Evolutionary conservation across 345 rosid species (phyloP).

Genomic region (Bretschneidera sinensis): DNA sequence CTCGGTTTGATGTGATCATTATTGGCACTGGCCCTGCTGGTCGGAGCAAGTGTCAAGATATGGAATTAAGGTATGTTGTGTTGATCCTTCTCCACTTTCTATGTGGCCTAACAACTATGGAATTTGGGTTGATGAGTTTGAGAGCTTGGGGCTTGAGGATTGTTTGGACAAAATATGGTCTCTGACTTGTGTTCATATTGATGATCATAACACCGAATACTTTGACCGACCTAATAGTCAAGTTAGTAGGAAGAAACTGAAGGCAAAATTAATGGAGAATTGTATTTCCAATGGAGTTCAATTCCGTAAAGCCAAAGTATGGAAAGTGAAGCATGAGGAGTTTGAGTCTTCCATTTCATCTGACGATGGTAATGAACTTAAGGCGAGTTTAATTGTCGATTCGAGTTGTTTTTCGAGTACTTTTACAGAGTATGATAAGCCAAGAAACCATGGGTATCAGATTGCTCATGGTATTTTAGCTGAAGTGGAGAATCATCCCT

Average conservation of each 20-base stretch:
- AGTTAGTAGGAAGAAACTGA: conserved; percentile 41
- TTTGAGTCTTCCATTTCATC: conserved; percentile 41
- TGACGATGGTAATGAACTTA: conserved; percentile 51
- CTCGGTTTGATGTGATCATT: conserved; percentile 45
- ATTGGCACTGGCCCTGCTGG: conserved; percentile 73
- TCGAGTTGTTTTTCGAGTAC: conserved; percentile 52
- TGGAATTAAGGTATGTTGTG: conserved; percentile 59
- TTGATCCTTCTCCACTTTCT: conserved; percentile 67
- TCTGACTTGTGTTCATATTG: conserved; percentile 37
- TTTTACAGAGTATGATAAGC: conserved; percentile 43
- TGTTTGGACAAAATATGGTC: conserved; percentile 62
- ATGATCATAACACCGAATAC: conserved; percentile 43
- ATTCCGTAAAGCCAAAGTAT: conserved; percentile 55
- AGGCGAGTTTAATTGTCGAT: conserved; percentile 51
- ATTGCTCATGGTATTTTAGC: conserved; percentile 70
- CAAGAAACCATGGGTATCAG: conserved; percentile 61
- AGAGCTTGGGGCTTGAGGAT: conserved; percentile 43
- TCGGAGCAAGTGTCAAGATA: conserved; percentile 46
- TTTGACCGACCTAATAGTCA: conserved; percentile 59
- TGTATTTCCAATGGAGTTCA: conserved; percentile 43
- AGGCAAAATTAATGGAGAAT: conserved; percentile 38
- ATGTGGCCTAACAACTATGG: conserved; percentile 65
- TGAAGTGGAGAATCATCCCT: conserved; percentile 64
- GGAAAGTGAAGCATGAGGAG: conserved; percentile 54
- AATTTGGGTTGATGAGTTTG: conserved; percentile 74